These are phyloP conservation scores for Oryza glaberrima DNA, from an alignment of 176 grass and related monocot species.

Conservation along the genomic window DNA sequence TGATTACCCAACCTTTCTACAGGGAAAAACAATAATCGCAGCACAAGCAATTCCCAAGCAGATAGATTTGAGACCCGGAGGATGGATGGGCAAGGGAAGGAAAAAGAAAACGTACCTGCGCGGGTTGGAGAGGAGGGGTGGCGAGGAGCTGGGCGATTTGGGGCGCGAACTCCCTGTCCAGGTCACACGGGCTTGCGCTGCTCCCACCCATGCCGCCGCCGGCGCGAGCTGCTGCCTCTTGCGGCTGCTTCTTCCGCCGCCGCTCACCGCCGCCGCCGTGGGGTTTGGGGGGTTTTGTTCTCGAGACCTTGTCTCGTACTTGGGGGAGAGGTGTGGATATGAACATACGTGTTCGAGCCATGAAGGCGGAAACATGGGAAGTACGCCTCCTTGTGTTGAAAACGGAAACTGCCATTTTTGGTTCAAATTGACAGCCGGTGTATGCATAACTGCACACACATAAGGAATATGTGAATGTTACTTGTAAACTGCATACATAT, in stretches of 20 bases:
- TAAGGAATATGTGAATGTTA: too few relatives aligned
- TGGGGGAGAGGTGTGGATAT: background rate
- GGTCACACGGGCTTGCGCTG: constrained; percentile 51
- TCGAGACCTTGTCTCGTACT: background rate
- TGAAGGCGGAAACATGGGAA: background rate
- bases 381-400: background rate
- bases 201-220: constrained; percentile 29
- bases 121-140: constrained; percentile 52
- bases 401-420: background rate
- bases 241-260: constrained; percentile 22
- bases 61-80: background rate
- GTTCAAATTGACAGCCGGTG: too few relatives aligned
- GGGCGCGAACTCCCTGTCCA: constrained; percentile 69
- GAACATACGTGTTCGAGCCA: background rate
- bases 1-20: background rate
- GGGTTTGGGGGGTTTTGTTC: constrained; percentile 28
- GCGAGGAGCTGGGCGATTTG: constrained; percentile 78
- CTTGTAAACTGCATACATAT: too few relatives aligned
- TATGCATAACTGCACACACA: too few relatives aligned
- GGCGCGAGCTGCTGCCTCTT: background rate
- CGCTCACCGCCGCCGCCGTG: background rate
- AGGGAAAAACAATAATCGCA: background rate
- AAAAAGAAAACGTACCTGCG: constrained; percentile 39
- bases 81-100: background rate
- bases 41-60: background rate